These are phyloP conservation scores for Pichia gijzeniarum DNA, from an alignment of 805 yeast genomes.

Conservation along the genomic window DNA sequence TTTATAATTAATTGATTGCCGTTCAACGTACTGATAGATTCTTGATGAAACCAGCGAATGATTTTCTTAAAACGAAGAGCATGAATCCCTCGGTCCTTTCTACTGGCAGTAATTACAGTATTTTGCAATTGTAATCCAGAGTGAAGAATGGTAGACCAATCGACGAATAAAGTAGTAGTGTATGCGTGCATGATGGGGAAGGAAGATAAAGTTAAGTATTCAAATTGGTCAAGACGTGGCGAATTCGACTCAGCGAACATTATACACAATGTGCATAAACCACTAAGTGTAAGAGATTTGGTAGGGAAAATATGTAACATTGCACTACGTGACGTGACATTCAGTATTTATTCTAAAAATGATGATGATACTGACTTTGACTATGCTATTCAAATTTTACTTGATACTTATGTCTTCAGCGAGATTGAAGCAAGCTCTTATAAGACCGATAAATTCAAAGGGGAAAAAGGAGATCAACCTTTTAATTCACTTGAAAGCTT, in stretches of 20 bases:
- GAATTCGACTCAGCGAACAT: no score
- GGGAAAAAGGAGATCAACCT: no score
- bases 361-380: background rate
- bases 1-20: background rate
- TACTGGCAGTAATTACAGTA: no score
- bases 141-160: constrained; percentile 1
- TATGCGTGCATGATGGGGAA: constrained; percentile 4
- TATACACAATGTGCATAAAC: background rate
- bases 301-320: constrained; percentile 5
- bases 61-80: no score
- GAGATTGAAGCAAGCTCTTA: background rate
- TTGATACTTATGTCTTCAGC: constrained; percentile 6
- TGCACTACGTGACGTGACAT: background rate
- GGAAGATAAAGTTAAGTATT: constrained; percentile 1
- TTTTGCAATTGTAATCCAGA: no score
- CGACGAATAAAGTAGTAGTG: background rate
- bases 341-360: constrained; percentile 2
- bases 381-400: constrained; percentile 5
- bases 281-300: constrained; percentile 3
- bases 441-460: no score
- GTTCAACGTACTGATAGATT: background rate
- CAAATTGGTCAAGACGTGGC: background rate
- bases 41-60: no score
- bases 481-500: no score
- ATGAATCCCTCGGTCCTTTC: no score